A percentile compares a stretch with the other conserved stretches of the same genome.
Conservation (phyloP, 306 rosid genomes). For the Parietaria judaica region DNA sequence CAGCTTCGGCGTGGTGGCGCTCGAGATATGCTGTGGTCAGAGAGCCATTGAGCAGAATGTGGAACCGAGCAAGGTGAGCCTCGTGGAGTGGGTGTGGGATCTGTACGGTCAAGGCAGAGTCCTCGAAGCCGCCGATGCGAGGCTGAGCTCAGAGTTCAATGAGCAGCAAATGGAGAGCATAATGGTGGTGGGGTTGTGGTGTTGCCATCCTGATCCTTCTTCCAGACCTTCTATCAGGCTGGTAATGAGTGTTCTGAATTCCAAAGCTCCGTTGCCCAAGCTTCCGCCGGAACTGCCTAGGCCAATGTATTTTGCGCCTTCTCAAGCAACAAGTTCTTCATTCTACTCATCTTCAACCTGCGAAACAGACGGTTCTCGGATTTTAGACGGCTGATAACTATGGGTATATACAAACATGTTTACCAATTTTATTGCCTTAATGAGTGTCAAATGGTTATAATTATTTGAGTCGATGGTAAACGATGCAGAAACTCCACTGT, state of each 20-base stretch:
- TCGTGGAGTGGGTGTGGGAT: slow-evolving; percentile 70
- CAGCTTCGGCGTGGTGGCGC: slow-evolving; percentile 65
- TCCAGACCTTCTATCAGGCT: slow-evolving; percentile 56
- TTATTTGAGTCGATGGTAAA: no score
- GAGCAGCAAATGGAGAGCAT: slow-evolving; percentile 37
- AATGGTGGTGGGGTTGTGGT: slow-evolving; percentile 61
- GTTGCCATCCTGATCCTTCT: slow-evolving; percentile 59
- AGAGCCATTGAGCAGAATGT: slow-evolving; percentile 43
- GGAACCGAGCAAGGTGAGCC: slow-evolving; percentile 36
- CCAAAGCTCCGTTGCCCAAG: slow-evolving; percentile 39
- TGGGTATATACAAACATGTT: no score
- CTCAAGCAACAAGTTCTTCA: slow-evolving; percentile 36
- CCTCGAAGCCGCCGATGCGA: slow-evolving; percentile 37
- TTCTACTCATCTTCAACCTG: slow-evolving; percentile 28
- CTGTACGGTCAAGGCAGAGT: slow-evolving; percentile 52
- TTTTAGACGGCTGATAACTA: slow-evolving; percentile 26
- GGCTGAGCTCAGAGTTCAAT: slow-evolving; percentile 33
- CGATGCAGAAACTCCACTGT: no score
- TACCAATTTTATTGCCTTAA: no score
- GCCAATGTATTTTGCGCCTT: slow-evolving; percentile 57
- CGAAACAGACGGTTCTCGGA: slow-evolving; percentile 34
- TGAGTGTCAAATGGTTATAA: no score
- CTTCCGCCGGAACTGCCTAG: slow-evolving; percentile 56
- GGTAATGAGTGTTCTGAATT: slow-evolving; percentile 49
- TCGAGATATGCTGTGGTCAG: slow-evolving; percentile 64